phyloP scores from a whole-genome alignment of 2,329 filamentous ascomycete genomes.

The Sphaerulina populicola region DNA sequence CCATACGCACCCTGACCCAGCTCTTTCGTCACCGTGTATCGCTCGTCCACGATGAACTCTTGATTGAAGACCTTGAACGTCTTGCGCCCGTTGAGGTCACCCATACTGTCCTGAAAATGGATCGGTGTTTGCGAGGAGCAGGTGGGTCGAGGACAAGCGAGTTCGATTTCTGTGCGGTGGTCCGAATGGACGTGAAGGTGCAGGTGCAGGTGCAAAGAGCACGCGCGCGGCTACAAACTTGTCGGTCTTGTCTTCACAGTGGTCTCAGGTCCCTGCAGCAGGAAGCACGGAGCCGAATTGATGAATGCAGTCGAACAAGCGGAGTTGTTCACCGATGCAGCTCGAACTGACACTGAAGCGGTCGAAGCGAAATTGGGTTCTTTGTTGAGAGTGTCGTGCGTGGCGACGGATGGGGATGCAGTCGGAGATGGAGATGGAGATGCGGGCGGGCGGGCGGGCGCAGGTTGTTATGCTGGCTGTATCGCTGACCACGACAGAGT shows the following conservation, averaged over 20 bases:
- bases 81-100: constrained; percentile 64
- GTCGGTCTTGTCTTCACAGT: background rate
- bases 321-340: background rate
- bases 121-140: constrained; percentile 14
- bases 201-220: background rate
- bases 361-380: background rate
- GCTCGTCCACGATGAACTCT: constrained; percentile 96
- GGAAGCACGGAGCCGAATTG: background rate
- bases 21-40: constrained; percentile 98
- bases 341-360: background rate
- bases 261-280: background rate
- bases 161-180: background rate
- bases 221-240: constrained; percentile 3
- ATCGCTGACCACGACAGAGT: background rate
- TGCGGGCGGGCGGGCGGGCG: too few relatives aligned
- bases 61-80: constrained; percentile 99
- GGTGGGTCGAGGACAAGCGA: background rate
- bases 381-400: background rate
- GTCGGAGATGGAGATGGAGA: too few relatives aligned
- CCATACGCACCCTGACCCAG: constrained; percentile 96
- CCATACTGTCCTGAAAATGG: constrained; percentile 38
- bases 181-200: background rate
- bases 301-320: background rate
- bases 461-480: background rate
- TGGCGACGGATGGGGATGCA: background rate